Evolutionary conservation across 176 grass and related monocot species (phyloP), one percentile per base, ranked within the genome.

Genomic region (Eragrostis curvula): DNA sequence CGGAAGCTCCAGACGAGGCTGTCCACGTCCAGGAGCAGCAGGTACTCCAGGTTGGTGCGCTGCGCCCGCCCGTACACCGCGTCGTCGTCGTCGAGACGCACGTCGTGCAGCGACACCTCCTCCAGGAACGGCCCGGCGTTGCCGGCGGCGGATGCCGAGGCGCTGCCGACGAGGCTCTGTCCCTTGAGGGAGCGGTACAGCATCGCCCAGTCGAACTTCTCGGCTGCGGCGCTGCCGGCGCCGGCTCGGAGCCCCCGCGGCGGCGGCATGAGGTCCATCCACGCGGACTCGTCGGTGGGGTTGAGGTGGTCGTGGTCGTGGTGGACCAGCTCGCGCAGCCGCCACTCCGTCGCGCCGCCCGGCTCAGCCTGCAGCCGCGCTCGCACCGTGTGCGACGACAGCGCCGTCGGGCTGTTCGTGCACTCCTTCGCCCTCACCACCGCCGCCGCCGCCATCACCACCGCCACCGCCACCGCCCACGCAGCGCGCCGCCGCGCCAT

Each of bases 11-110:
- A 97, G 0, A 94, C 94, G 32, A 97, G 81, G 21, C 84, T 39
- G 70, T 97, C 89, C 3, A 79, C 81, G 77, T 97, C 91, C 8
- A 97, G 85, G 5, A 97, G 71, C 15, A 97, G 60, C 71, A 97
- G 86, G 84, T 97, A 97, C 86, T 97, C 94, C 17, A 93, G 84
- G 74, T 93, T 97, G 8, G 94, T 97, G 68, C 74, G 73, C 88
- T 97, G 86, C 41, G 91, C 94, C 0, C 43, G 75, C 68, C 86
- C 94, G 67, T 91, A 91, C 46, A 74, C 51, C n/a, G 60, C 70
- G 68, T 91, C 84, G 71, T 56, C 68, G 58, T 57, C 40, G 88
- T 66, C 88, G 16, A 97, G 77, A 5, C 84, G 68, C 74, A 97
- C 86, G 49, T 94, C 91, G 14, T 93, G 89, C 49, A 97, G 94